Evolutionary conservation across 352 stramenopile species (phyloP), one percentile per base, ranked within the genome.

Genomic region (Ophiocytium majus): DNA sequence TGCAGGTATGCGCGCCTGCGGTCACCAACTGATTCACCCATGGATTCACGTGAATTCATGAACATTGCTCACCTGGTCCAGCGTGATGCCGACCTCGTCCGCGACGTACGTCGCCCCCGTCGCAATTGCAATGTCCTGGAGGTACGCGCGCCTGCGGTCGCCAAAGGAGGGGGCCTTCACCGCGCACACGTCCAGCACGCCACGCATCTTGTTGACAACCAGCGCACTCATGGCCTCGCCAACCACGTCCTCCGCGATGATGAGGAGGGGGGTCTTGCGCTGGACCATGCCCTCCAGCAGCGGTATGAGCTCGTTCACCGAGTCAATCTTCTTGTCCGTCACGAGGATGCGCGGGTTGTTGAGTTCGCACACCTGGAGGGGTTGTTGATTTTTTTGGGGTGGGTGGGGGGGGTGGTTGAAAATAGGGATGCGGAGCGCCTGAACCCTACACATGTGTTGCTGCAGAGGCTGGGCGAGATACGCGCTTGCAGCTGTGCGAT

Each of bases 31-130:
- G 92, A 92, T n/a, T n/a, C n/a, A n/a, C n/a, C n/a, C n/a, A n/a
- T n/a, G n/a, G n/a, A n/a, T n/a, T n/a, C n/a, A n/a, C n/a, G n/a
- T n/a, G n/a, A n/a, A n/a, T n/a, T n/a, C n/a, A 5, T 57, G 43
- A 57, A 57, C 43, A 14, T 57, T 1, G 76, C 81, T 63, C 0
- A 86, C 83, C 83, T 87, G 83, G 90, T 98, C 96, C 10, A 99
- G 93, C 64, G 95, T 97, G 90, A 98, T 95, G 88, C 97, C 97
- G 35, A 98, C 91, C 90, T 99, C 97, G 89, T 99, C 96, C 37
- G 94, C 96, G 31, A 99, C 93, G 82, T 98, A 97, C 17, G 95
- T 98, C 19, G 92, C 92, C 79, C 92, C 92, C 32, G 93, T 95
- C 19, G 92, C 92, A 85, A 96, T 94, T 79, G 93, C 93, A 87